These are phyloP conservation scores for Carallia brachiata DNA, from an alignment of 345 rosid species.

Conservation along the genomic window DNA sequence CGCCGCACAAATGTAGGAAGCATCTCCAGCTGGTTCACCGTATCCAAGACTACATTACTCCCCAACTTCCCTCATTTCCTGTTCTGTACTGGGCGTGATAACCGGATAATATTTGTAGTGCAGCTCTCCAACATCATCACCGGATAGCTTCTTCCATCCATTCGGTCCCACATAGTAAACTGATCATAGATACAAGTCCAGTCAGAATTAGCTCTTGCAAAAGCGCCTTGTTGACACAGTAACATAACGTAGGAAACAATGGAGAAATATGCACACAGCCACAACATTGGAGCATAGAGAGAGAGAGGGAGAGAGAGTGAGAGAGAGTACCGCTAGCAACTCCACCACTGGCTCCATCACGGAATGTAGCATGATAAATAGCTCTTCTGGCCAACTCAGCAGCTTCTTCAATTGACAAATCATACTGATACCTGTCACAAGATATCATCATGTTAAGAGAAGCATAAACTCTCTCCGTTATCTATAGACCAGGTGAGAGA, in stretches of 20 bases:
- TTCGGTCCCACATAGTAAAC: conserved; percentile 90
- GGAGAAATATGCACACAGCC: neutral
- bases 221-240: no score
- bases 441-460: neutral
- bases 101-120: conserved; percentile 83
- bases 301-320: neutral
- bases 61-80: conserved; percentile 82
- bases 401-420: conserved; percentile 90
- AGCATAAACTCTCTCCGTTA: neutral
- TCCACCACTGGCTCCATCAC: conserved; percentile 99
- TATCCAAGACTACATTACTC: conserved; percentile 19
- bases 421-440: conserved; percentile 59
- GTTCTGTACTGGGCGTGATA: conserved; percentile 56
- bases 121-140: conserved; percentile 96
- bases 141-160: conserved; percentile 96
- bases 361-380: conserved; percentile 97
- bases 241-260: neutral
- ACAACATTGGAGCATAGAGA: neutral
- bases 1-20: neutral
- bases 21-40: conserved; percentile 12
- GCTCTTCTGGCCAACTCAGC: conserved; percentile 92
- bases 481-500: neutral
- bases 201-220: neutral
- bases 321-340: conserved; percentile 83
- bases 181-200: conserved; percentile 27